These are phyloP conservation scores for Neoboletus brunneissimus DNA, from an alignment of 768 basidiomycete species.

Conservation along the genomic window DNA sequence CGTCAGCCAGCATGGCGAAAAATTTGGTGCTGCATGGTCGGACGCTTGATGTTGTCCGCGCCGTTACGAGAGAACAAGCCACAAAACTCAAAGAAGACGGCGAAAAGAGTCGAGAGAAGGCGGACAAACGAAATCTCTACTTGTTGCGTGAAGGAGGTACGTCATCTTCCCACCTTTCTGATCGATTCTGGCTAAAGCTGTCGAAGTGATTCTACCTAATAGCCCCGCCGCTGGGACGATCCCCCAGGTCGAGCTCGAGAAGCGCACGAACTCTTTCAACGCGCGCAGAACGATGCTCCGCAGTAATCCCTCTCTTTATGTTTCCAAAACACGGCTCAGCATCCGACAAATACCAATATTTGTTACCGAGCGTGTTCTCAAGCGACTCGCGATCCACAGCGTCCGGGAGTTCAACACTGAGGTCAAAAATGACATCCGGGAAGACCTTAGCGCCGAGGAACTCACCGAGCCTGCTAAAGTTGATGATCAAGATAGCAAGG, in stretches of 20 bases:
- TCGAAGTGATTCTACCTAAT: constrained; percentile 84
- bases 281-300: constrained; percentile 80
- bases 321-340: constrained; percentile 91
- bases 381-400: constrained; percentile 82
- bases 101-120: constrained; percentile 80
- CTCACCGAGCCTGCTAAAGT: constrained; percentile 43
- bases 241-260: constrained; percentile 74
- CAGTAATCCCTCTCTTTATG: constrained; percentile 90
- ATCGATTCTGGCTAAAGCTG: background rate
- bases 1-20: constrained; percentile 78
- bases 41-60: constrained; percentile 85
- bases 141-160: constrained; percentile 93
- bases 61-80: constrained; percentile 89
- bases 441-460: constrained; percentile 72
- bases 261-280: constrained; percentile 81
- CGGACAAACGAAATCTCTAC: constrained; percentile 94
- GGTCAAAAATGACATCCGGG: constrained; percentile 58
- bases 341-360: constrained; percentile 91
- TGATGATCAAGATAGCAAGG: constrained; percentile 28
- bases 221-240: constrained; percentile 74
- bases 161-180: constrained; percentile 2
- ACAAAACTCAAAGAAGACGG: constrained; percentile 84
- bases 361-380: constrained; percentile 86
- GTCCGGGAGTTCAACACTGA: constrained; percentile 77
- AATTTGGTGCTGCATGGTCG: constrained; percentile 88